Base-by-base conservation (phyloP, 306 rosid genomes). In the Glycine tomentella region DNA sequence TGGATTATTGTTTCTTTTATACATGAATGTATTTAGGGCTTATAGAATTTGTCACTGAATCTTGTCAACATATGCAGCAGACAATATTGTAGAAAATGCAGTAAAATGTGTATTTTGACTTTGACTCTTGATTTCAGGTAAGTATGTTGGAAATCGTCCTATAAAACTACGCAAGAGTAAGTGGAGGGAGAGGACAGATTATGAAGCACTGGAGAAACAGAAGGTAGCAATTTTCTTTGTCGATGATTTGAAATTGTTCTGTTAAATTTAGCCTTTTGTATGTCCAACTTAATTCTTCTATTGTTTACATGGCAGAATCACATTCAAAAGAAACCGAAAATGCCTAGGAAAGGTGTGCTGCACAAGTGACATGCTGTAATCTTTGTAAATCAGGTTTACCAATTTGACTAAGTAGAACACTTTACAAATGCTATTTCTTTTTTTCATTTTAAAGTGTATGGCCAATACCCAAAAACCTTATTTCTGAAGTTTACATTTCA, bases 91-190 rank as follows among this genome's bases (percentile, higher is more conserved):
- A 31, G 42, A 46, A 66, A 65, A 42, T 80, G 46, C 51, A 42
- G 42, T 59, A n/a, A 45, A 49, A 48, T 31, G 5, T 44, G 69
- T 31, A 69, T 15, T 14, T 62, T 63, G 40, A 15, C 31, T 59
- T 76, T 63, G 69, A 13, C 15, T 71, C 69, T 34, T 76, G 55
- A 69, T 85, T 70, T 58, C 88, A 96, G 99, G 99, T 46, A 96
- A 93, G 72, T 96, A 96, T 53, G 98, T 96, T 25, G 99, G 99
- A 75, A 96, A 96, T 81, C 86, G 98, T 36, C 99, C 99, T 10
- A 96, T 96, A 75, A 96, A 96, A 86, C 87, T 93, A 12, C 95
- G 97, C 33, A 96, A 93, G 87, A 96, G 99, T 76, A 96, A 96
- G 83, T 96, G 98, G 99, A 91, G 81, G 83, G 99, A 96, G 88